Conservation (phyloP, 1,284 basidiomycete genomes). For the Puccinia horiana region DNA sequence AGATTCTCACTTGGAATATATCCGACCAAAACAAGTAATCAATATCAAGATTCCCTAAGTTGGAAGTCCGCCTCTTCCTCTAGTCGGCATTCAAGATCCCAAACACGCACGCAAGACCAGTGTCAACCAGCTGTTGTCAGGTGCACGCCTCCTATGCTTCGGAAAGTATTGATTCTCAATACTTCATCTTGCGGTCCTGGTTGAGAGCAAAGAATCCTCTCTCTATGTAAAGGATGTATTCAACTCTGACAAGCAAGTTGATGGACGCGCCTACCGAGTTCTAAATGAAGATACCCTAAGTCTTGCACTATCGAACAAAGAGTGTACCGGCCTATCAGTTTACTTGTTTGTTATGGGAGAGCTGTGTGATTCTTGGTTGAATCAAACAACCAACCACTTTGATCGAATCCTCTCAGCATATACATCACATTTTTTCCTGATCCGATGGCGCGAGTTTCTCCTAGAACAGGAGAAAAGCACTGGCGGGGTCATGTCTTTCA, state of each 20-base stretch:
- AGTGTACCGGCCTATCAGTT: not conserved
- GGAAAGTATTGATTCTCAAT: not conserved
- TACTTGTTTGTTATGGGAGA: slow-evolving; percentile 13
- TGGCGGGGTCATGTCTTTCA: not conserved
- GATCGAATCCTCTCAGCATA: not conserved
- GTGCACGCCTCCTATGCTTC: not conserved
- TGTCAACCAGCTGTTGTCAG: slow-evolving; percentile 7
- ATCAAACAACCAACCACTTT: not conserved
- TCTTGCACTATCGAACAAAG: too few relatives aligned
- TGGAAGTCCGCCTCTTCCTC: not conserved
- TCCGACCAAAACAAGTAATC: not conserved
- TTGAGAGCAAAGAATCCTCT: not conserved
- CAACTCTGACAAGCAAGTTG: not conserved
- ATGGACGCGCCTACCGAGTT: not conserved
- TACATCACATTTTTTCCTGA: not conserved
- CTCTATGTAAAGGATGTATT: slow-evolving; percentile 1
- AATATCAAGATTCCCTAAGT: not conserved
- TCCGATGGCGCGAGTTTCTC: not conserved
- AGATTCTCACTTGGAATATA: not conserved
- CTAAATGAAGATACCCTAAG: not conserved
- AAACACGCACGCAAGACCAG: not conserved
- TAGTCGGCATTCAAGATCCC: slow-evolving; percentile 16
- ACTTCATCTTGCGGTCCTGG: not conserved
- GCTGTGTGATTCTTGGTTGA: slow-evolving; percentile 2
- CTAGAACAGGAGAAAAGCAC: not conserved